These are phyloP conservation scores for Komagataella pastoris DNA, from an alignment of 805 yeast genomes.

Conservation along the genomic window DNA sequence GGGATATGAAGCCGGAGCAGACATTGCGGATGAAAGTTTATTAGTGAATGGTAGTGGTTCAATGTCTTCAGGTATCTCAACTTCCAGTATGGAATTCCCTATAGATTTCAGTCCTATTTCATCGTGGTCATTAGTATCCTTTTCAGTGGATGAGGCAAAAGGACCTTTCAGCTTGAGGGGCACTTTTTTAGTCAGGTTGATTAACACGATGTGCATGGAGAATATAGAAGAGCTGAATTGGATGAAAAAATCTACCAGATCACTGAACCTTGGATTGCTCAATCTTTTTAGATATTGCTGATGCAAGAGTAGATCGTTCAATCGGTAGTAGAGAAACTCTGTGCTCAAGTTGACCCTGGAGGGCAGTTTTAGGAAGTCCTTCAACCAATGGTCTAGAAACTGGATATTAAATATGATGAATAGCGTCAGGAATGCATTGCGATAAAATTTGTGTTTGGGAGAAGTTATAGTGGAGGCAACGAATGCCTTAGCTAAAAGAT, in stretches of 20 bases:
- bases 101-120: neutral
- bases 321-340: neutral
- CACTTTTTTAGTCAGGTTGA: constrained; percentile 12
- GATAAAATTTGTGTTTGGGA: constrained; percentile 11
- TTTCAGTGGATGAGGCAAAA: neutral
- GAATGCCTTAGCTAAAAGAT: constrained; percentile 17
- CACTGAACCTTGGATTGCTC: neutral
- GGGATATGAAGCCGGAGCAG: neutral
- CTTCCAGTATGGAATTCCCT: neutral
- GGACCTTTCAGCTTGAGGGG: neutral
- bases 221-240: constrained; percentile 15
- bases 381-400: neutral
- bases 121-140: neutral
- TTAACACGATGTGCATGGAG: constrained; percentile 16
- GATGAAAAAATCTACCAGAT: constrained; percentile 11
- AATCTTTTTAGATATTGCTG: neutral
- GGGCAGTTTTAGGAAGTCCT: neutral
- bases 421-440: constrained; percentile 14
- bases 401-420: constrained; percentile 6
- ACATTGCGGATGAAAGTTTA: neutral
- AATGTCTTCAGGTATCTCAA: neutral
- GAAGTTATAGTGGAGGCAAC: constrained; percentile 20
- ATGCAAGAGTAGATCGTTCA: neutral
- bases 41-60: neutral
- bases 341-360: neutral